phyloP scores from a whole-genome alignment of 2,329 filamentous ascomycete genomes.

The Cercospora sp. region DNA sequence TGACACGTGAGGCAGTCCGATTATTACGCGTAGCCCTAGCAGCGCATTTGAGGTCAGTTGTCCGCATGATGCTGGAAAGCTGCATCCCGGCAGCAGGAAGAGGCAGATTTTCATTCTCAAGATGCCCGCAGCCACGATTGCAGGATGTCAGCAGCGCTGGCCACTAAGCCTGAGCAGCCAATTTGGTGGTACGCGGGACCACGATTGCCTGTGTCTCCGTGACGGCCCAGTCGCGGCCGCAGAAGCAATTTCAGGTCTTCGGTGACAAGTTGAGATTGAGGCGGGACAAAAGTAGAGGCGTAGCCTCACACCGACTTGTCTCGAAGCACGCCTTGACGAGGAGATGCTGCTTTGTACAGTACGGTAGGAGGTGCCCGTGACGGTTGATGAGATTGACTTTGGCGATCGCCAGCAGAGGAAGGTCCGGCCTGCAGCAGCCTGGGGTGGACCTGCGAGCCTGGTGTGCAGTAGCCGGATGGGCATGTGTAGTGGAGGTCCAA shows the following conservation, averaged over 20 bases:
- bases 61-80: not conserved
- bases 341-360: not conserved
- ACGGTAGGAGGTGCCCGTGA: constrained; percentile 3
- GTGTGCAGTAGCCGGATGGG: constrained; percentile 10
- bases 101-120: not conserved
- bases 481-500: constrained; percentile 8
- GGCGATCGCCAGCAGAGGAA: constrained; percentile 15
- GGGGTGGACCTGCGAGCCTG: constrained; percentile 6
- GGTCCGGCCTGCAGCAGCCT: constrained; percentile 6
- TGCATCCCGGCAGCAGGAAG: not conserved
- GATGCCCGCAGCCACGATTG: not conserved
- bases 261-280: not conserved
- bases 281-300: constrained; percentile 1
- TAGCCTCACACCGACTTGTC: not conserved
- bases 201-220: not conserved
- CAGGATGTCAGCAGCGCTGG: not conserved
- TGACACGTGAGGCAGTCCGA: not conserved
- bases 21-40: not conserved
- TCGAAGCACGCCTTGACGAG: not conserved
- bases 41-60: not conserved
- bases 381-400: constrained; percentile 17
- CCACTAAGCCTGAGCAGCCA: constrained; percentile 1
- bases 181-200: not conserved
- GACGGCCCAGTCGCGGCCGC: not conserved
- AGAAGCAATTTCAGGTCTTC: not conserved